Evolutionary conservation across 73 alveolate species (phyloP), one percentile per base, ranked within the genome.

Genomic region (Symbiodinium pilosum): DNA sequence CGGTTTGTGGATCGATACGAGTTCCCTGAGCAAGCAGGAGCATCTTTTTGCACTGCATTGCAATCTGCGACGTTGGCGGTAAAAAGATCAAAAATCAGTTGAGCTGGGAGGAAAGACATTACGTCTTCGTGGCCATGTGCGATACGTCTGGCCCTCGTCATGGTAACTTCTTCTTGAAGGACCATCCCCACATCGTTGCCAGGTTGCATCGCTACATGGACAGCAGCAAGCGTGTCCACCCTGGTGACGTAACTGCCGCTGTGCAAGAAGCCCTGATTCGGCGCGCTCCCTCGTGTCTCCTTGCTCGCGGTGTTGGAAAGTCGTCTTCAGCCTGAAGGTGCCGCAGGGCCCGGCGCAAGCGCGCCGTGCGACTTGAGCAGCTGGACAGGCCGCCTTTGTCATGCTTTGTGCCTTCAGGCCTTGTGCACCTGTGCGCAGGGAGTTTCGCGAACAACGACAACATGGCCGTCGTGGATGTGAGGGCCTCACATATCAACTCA

Each of bases 201-300:
- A 91, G 97, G 97, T 88, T 91, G 18, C 97, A 91, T 43, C 87
- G 97, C 41, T 91, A 91, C 97, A 91, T 91, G 97, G 75, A 91
- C 43, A 69, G 89, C 34, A 69, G 81, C 41, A 51, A 91, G 12
- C 87, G 97, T 40, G 81, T 91, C 34, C 88, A 91, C 42, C 97
- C 97, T 43, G 97, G 89, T 9, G 97, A 91, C 54, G 81, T 91
- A 73, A 86, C 97, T 30, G 97, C 97, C 3, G 97, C 97, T 1
- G 88, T 91, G 44, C 77, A 71, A 56, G 97, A 91, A 69, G 97
- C 97, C 47, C 97, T 91, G 18, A 51, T 69, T 28, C 97, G 97
- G 97, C 43, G 52, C 14, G 30, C 54, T 38, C 59, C 14, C 24
- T 7, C 16, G 87, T 38, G 87, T 5, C 34, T 43, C 59, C 21